Evolutionary conservation across 768 basidiomycete genomes (phyloP).

Genomic region (Mycena haematopus): DNA sequence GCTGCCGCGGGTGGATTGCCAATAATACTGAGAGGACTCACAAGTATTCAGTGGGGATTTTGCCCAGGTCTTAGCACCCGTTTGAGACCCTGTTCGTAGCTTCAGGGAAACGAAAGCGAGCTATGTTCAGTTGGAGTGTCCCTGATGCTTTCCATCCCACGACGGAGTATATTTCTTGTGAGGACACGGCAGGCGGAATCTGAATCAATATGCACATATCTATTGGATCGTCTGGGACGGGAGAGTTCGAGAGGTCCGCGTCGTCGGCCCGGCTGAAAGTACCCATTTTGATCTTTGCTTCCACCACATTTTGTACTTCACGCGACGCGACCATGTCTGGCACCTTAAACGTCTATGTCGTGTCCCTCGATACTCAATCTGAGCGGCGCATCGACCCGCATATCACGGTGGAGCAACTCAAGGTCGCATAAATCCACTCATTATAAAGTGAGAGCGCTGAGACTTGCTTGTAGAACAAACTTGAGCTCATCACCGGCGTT

Average conservation of each 20-base stretch:
- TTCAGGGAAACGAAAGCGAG: conserved; percentile 31
- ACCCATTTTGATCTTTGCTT: no score
- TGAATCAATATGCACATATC: neutral
- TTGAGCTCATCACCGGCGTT: conserved; percentile 93
- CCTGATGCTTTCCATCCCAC: conserved; percentile 25
- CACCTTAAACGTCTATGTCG: conserved; percentile 73
- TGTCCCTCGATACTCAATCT: conserved; percentile 88
- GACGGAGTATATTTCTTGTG: conserved; percentile 18
- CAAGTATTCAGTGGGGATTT: conserved; percentile 31
- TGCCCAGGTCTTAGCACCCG: conserved; percentile 31
- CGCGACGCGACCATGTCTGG: conserved; percentile 33
- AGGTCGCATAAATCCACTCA: conserved; percentile 55
- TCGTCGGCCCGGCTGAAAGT: neutral
- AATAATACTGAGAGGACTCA: no score
- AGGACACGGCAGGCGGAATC: neutral
- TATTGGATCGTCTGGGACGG: no score
- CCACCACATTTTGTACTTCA: no score
- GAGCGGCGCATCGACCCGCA: conserved; percentile 86
- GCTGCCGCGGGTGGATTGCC: conserved; percentile 38
- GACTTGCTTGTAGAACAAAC: conserved; percentile 60
- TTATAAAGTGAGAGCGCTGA: conserved; percentile 26
- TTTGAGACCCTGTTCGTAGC: neutral
- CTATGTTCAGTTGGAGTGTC: conserved; percentile 34
- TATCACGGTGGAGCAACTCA: conserved; percentile 78
- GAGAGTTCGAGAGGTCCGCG: no score